Evolutionary conservation across 2,329 filamentous ascomycete genomes (phyloP).

Genomic region (Verticillium albo-atrum): DNA sequence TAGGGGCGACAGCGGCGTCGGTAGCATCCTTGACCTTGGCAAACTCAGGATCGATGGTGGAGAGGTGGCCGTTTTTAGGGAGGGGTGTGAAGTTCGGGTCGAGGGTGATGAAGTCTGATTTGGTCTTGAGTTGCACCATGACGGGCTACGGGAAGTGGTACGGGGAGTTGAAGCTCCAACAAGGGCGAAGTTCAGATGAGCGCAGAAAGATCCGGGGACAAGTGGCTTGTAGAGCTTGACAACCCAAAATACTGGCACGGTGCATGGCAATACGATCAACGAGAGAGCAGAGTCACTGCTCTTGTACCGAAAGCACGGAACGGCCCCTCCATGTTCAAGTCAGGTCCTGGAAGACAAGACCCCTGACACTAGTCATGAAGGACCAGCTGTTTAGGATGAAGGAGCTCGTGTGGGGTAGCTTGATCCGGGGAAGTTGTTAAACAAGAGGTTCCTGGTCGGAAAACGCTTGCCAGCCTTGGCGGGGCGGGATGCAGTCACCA

Average conservation of each 20-base stretch:
- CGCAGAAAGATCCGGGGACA: neutral
- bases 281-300: too few relatives aligned
- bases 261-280: too few relatives aligned
- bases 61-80: slow-evolving; percentile 28
- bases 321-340: neutral
- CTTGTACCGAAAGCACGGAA: neutral
- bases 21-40: slow-evolving; percentile 18
- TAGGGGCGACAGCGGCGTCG: slow-evolving; percentile 16
- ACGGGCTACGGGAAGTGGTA: neutral
- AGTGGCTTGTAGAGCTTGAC: too few relatives aligned
- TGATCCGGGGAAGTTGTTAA: neutral
- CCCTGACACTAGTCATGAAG: slow-evolving; percentile 1
- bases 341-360: neutral
- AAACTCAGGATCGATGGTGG: slow-evolving; percentile 25
- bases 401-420: neutral
- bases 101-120: slow-evolving; percentile 20
- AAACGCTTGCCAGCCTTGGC: slow-evolving; percentile 1
- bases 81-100: slow-evolving; percentile 25
- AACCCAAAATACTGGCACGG: too few relatives aligned
- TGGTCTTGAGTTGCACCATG: slow-evolving; percentile 20
- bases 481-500: neutral
- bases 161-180: too few relatives aligned
- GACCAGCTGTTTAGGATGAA: neutral
- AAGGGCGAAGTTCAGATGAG: neutral
- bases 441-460: neutral